Evolutionary conservation across 2,329 filamentous ascomycete genomes (phyloP), one percentile per base, ranked within the genome.

Genomic region (Curvularia eragrostidis): DNA sequence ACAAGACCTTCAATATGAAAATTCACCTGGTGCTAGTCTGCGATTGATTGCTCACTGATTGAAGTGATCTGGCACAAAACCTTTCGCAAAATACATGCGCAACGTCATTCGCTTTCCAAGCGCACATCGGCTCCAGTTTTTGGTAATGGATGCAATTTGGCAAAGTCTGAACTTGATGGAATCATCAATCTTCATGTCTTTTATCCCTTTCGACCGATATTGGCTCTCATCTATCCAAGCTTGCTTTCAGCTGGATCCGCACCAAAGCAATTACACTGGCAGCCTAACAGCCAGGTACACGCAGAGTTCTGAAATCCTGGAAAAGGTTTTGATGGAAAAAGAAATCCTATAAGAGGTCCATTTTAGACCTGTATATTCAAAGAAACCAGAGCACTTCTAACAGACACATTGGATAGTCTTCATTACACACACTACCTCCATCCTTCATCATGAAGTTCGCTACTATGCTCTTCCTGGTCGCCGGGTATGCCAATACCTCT

Each of bases 361-460:
- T 50, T 10, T 48, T 21, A 57, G 52, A 44, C 28, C 42, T 38
- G 28, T 32, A 51, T 21, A 28, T 30, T 13, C 4, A 50, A 32
- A 34, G 43, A 30, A 12, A 42, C 10, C 41, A 43, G 13, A 15
- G 10, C 13, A 8, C 21, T 43, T 23, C 21, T 24, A 15, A 36
- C 5, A n/a, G 6, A 36, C 32, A 7, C 13, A 36, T 15, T 36
- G 13, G 26, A 23, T 36, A n/a, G 13, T n/a, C 28, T 44, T 15
- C 1, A 38, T 13, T 36, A 34, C 30, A 47, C 13, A 38, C 19
- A 47, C 28, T 9, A 10, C n/a, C 24, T 42, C 34, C 4, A 49
- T 38, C 24, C 10, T 26, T 26, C 41, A 54, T 30, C 34, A 64
- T 64, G 61, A 59, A 55, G 41, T 43, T 64, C 56, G 55, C 59